These are phyloP conservation scores for Trametes maxima DNA, from an alignment of 768 basidiomycete species.

Conservation along the genomic window DNA sequence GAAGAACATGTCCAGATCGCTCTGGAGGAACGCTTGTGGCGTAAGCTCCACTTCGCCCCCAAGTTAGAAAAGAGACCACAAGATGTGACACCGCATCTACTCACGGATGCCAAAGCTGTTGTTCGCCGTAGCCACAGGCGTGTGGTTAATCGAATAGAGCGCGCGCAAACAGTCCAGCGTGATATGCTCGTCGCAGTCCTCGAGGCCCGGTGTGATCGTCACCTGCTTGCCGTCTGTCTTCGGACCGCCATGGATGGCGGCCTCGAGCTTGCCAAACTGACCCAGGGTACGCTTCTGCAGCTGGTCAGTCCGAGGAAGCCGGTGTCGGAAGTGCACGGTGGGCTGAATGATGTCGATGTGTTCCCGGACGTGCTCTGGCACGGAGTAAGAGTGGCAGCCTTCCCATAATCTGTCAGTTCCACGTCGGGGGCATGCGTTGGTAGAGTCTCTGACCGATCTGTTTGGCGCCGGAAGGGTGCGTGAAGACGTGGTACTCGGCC, in stretches of 20 bases:
- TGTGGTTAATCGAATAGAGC: constrained; percentile 35
- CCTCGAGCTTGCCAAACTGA: constrained; percentile 8
- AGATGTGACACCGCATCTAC: not conserved
- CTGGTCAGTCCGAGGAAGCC: constrained; percentile 31
- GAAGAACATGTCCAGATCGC: constrained; percentile 47
- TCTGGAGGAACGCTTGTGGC: constrained; percentile 44
- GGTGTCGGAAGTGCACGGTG: constrained; percentile 61
- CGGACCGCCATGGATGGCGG: constrained; percentile 6
- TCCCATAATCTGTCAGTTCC: not conserved
- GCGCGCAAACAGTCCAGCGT: constrained; percentile 36
- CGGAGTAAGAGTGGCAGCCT: constrained; percentile 64
- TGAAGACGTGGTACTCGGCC: constrained; percentile 60
- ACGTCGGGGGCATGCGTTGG: not conserved
- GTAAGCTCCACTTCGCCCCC: constrained; percentile 42
- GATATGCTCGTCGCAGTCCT: constrained; percentile 33
- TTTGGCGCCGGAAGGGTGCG: constrained; percentile 53
- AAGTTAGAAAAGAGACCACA: not conserved
- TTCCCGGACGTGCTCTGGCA: constrained; percentile 56
- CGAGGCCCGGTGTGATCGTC: constrained; percentile 21
- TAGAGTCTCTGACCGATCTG: constrained; percentile 44
- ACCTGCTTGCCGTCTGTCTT: constrained; percentile 23
- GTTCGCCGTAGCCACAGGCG: constrained; percentile 26
- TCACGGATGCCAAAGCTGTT: constrained; percentile 37
- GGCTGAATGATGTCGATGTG: constrained; percentile 73
- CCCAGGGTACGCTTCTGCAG: constrained; percentile 41